These are phyloP conservation scores for Botrytis pseudocinerea DNA, from an alignment of 2,329 filamentous ascomycete genomes.

Conservation along the genomic window DNA sequence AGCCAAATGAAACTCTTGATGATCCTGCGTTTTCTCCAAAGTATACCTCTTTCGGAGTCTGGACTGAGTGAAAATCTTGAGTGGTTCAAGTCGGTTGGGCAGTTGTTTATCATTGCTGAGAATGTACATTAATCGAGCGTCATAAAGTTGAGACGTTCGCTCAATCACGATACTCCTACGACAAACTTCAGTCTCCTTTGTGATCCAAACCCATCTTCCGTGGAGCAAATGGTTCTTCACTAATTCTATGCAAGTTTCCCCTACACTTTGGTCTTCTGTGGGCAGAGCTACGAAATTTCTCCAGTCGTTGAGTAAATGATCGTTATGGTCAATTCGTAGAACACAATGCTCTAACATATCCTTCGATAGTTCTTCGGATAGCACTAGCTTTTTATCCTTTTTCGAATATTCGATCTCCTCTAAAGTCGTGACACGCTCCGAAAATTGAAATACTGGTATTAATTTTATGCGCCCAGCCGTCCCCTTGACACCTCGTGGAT, in stretches of 20 bases:
- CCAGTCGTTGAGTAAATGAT: conserved; percentile 3
- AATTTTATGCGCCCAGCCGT: neutral
- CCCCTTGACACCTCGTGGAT: neutral
- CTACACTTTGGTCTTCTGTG: neutral
- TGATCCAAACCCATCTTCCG: conserved; percentile 20
- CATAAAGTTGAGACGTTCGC: neutral
- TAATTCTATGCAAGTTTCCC: neutral
- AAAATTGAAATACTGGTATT: conserved; percentile 13
- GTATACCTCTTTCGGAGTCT: neutral
- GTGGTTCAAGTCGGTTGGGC: neutral
- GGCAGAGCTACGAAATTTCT: neutral
- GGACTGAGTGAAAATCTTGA: neutral
- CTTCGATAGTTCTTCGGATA: neutral
- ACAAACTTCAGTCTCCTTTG: neutral
- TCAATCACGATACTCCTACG: conserved; percentile 13
- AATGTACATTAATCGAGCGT: conserved; percentile 5
- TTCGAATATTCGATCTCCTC: neutral
- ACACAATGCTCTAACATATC: conserved; percentile 12
- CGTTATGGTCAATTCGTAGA: conserved; percentile 1
- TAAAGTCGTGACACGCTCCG: neutral
- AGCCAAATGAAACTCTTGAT: neutral
- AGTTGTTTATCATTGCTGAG: neutral
- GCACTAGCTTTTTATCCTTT: neutral
- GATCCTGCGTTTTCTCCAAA: neutral
- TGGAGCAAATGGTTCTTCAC: conserved; percentile 13